Percentiles rank a stretch among this genome's conserved stretches.
Conservation (phyloP, 1,284 basidiomycete genomes). For the Moesziomyces sp. region DNA sequence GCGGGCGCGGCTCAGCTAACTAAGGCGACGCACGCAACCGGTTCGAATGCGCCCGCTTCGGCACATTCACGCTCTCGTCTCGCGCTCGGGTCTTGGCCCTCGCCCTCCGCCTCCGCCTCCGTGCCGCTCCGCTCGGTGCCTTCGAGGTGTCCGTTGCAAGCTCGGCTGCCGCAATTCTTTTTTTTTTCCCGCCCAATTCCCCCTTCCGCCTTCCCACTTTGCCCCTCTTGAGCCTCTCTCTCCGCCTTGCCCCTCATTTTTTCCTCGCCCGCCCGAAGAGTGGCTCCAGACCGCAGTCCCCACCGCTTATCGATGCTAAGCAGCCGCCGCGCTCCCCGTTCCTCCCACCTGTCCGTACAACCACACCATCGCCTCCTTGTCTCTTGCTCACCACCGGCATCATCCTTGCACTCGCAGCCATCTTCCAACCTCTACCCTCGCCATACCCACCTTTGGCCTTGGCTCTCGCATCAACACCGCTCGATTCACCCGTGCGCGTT, state of each 20-base stretch:
- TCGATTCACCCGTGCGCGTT: no score
- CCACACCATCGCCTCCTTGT: neutral
- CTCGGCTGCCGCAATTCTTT: neutral
- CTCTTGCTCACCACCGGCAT: neutral
- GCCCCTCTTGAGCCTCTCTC: neutral
- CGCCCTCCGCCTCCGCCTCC: neutral
- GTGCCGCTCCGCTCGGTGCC: neutral
- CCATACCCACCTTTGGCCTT: no score
- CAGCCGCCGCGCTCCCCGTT: slow-evolving; percentile 1
- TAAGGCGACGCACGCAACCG: no score
- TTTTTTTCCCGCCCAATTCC: neutral
- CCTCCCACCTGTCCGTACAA: slow-evolving; percentile 1
- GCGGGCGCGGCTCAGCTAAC: no score
- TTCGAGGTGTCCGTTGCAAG: neutral
- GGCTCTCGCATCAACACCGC: no score
- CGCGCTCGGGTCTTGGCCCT: neutral
- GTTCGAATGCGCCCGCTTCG: no score
- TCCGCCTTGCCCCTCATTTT: slow-evolving; percentile 1
- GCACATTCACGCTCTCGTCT: no score
- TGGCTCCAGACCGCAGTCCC: slow-evolving; percentile 39
- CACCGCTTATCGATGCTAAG: slow-evolving; percentile 41
- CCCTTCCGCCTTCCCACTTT: neutral
- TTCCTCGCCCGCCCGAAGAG: neutral
- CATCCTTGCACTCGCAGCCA: neutral
- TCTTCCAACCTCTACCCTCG: neutral